A percentile compares a stretch with the other conserved stretches of the same genome.
These are phyloP conservation scores for Gremmenia infestans DNA, from an alignment of 2,329 filamentous ascomycete species.

Conservation along the genomic window DNA sequence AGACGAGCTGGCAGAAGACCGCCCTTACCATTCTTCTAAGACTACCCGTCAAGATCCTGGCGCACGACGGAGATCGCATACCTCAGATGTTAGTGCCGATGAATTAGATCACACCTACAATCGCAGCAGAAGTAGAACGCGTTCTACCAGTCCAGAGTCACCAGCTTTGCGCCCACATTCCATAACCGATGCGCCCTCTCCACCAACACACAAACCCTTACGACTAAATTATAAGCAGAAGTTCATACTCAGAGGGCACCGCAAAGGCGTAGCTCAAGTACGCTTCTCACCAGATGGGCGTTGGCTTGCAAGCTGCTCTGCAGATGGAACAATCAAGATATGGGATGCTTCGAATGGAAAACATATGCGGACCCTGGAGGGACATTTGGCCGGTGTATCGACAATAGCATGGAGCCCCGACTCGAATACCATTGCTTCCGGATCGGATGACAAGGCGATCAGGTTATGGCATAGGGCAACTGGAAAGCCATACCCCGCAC, in stretches of 20 bases:
- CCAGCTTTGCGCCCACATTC: conserved; percentile 23
- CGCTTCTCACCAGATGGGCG: conserved; percentile 86
- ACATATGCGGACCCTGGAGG: conserved; percentile 83
- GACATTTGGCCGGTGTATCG: conserved; percentile 87
- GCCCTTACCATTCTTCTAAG: conserved; percentile 32
- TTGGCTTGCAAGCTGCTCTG: conserved; percentile 85
- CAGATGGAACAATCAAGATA: conserved; percentile 85
- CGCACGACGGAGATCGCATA: conserved; percentile 21
- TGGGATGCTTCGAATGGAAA: conserved; percentile 78
- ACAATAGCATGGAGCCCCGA: conserved; percentile 94
- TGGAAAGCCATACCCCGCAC: conserved; percentile 46
- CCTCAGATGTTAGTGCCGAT: conserved; percentile 25
- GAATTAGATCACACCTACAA: conserved; percentile 27
- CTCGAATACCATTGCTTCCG: conserved; percentile 79
- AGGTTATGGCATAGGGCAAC: conserved; percentile 79
- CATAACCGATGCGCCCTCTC: conserved; percentile 16
- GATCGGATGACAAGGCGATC: conserved; percentile 94
- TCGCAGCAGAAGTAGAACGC: conserved; percentile 17
- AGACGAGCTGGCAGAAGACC: conserved; percentile 36
- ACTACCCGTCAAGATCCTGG: conserved; percentile 18
- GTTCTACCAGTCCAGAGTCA: conserved; percentile 21
- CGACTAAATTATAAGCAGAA: conserved; percentile 45
- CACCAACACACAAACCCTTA: conserved; percentile 22
- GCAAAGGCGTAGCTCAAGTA: conserved; percentile 73
- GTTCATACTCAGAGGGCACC: conserved; percentile 72